Evolutionary conservation across 768 basidiomycete genomes (phyloP), one percentile per base, ranked within the genome.

Genomic region (Pleurotus pulmonarius): DNA sequence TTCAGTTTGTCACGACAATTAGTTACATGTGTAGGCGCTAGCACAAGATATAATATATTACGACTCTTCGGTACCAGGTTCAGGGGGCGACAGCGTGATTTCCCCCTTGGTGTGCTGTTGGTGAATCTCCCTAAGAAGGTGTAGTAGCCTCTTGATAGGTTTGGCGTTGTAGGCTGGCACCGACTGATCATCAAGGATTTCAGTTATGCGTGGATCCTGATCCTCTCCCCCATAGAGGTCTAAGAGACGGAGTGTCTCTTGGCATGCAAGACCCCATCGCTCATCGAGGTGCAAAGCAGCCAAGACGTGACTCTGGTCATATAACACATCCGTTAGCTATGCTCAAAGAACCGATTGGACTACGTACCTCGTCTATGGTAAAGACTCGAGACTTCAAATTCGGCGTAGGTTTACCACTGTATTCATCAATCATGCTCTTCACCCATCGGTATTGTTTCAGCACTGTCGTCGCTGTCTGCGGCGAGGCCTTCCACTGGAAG

Each of bases 371-470:
- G 56, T 78, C 69, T 18, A 88, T 79, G n/a, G 57, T 54, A 48
- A 69, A 58, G 26, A 61, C 57, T 43, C 62, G 67, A 9, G 70
- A 63, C 46, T 61, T 72, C 18, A 73, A 69, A 0, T 83, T 80
- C 5, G 80, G 73, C 52, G 55, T 64, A 44, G 41, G 41, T 53
- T 67, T 67, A 40, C 79, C 81, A 5, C 69, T 73, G 61, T 73
- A 78, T 47, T 73, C 70, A 49, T 81, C 75, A 26, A 81, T 66
- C 66, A 79, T 74, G 29, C 73, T 65, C 59, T 83, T 75, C 41
- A 87, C 75, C 62, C 83, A 79, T 13, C 64, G 63, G 59, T 83
- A 88, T 61, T 81, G 79, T 39, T 71, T 69, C 55, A 83, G 54
- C 29, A 81, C 66, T 41, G 75, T 77, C 7, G 70, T 67, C 8